Percentiles rank a stretch among this genome's conserved stretches.
These are phyloP conservation scores for Lophiotrema nucula DNA, from an alignment of 495 filamentous ascomycete genomes.

Conservation along the genomic window DNA sequence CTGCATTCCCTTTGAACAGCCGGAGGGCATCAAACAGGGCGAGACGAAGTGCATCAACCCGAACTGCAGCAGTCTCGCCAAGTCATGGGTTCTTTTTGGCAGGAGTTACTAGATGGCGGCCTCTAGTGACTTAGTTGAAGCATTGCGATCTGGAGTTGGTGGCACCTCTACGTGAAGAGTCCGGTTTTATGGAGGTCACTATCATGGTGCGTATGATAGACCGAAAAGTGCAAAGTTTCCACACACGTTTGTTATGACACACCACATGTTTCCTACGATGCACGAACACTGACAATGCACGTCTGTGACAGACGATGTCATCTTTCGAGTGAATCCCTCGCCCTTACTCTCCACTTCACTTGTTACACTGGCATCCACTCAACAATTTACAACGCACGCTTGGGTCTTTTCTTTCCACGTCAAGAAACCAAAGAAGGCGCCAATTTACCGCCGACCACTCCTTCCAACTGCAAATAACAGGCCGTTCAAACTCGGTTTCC, in stretches of 20 bases:
- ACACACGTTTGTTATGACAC: neutral
- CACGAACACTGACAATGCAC: too few relatives aligned
- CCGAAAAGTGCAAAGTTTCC: neutral
- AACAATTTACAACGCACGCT: too few relatives aligned
- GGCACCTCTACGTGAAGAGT: neutral
- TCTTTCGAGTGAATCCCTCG: too few relatives aligned
- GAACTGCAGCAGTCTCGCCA: conserved; percentile 67
- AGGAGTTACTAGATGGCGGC: conserved; percentile 48
- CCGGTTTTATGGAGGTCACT: neutral
- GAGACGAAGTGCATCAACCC: conserved; percentile 89
- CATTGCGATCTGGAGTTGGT: neutral
- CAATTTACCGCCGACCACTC: too few relatives aligned
- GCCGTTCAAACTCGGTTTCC: neutral
- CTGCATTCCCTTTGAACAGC: conserved; percentile 97
- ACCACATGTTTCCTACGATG: neutral
- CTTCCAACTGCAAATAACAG: too few relatives aligned
- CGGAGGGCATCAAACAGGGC: conserved; percentile 62
- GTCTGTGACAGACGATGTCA: too few relatives aligned
- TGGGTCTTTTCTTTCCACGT: neutral
- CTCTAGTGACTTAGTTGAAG: neutral
- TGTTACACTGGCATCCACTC: neutral
- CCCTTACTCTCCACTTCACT: neutral
- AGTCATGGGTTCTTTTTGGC: conserved; percentile 87
- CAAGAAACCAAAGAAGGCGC: too few relatives aligned
- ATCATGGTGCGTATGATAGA: neutral